phyloP scores from a whole-genome alignment of 768 basidiomycete species.

The Mycena capillaripes region DNA sequence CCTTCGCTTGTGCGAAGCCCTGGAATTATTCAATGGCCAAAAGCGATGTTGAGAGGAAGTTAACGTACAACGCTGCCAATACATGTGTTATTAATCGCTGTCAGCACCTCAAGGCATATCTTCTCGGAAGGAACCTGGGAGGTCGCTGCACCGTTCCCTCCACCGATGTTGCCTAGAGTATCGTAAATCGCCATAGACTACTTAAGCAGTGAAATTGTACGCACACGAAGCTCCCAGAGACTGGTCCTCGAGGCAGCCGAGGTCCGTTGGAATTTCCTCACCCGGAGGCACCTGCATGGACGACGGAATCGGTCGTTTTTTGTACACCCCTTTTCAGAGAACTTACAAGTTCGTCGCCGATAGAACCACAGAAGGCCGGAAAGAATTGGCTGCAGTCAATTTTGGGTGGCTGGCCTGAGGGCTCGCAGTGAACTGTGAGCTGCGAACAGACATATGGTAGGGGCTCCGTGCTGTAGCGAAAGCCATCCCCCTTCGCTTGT shows the following conservation, averaged over 20 bases:
- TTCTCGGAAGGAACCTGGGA: slow-evolving; percentile 3
- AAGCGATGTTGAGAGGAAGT: neutral
- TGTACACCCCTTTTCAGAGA: neutral
- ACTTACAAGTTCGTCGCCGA: neutral
- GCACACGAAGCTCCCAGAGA: neutral
- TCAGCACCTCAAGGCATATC: slow-evolving; percentile 4
- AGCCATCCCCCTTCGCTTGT: neutral
- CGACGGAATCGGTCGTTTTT: neutral
- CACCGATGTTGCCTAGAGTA: neutral
- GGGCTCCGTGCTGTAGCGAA: neutral
- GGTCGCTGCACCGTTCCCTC: neutral
- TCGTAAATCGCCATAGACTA: neutral
- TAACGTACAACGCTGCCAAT: neutral
- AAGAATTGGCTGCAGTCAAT: no score
- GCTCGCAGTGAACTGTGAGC: neutral
- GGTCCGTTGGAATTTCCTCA: neutral
- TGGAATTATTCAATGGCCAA: slow-evolving; percentile 4
- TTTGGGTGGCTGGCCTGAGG: neutral
- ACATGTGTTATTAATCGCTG: neutral
- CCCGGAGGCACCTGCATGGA: neutral
- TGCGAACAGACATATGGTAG: neutral
- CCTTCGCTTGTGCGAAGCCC: neutral
- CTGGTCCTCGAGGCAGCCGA: neutral
- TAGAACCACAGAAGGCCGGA: neutral
- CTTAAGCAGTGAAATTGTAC: neutral